A percentile compares a stretch with the other conserved stretches of the same genome.
phyloP scores from a whole-genome alignment of 192 early-diverging fungal species.

The Coemansia sp. region DNA sequence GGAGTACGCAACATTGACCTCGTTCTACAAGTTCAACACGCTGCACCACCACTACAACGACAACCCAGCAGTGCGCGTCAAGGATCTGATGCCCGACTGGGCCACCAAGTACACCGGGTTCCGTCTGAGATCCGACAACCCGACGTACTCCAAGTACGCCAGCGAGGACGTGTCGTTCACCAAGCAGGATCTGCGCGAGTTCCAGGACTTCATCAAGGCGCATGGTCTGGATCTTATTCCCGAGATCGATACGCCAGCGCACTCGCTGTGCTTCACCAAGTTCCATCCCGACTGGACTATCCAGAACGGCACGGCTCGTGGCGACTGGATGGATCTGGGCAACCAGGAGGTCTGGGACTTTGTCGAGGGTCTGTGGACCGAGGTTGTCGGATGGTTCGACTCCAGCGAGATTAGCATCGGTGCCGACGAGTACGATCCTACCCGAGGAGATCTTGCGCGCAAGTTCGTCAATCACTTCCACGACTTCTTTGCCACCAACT shows the following conservation, averaged over 20 bases:
- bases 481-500: slow-evolving; percentile 43
- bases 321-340: slow-evolving; percentile 52
- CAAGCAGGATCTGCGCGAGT: slow-evolving; percentile 48
- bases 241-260: slow-evolving; percentile 54
- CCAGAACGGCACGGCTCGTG: slow-evolving; percentile 32
- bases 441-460: slow-evolving; percentile 46
- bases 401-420: slow-evolving; percentile 49
- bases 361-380: slow-evolving; percentile 44
- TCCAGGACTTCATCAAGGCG: slow-evolving; percentile 51
- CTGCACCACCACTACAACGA: slow-evolving; percentile 54
- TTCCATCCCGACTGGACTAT: slow-evolving; percentile 54
- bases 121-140: slow-evolving; percentile 52
- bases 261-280: slow-evolving; percentile 53
- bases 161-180: slow-evolving; percentile 44
- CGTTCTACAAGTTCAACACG: slow-evolving; percentile 57
- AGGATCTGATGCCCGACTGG: slow-evolving; percentile 37
- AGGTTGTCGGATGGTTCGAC: slow-evolving; percentile 54
- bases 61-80: slow-evolving; percentile 41
- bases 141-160: slow-evolving; percentile 40
- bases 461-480: slow-evolving; percentile 45
- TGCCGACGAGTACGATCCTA: slow-evolving; percentile 51
- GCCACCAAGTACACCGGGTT: slow-evolving; percentile 46
- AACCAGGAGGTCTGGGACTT: slow-evolving; percentile 46
- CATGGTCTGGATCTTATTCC: slow-evolving; percentile 50
- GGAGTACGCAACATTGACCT: slow-evolving; percentile 47